phyloP scores from a whole-genome alignment of 2,329 filamentous ascomycete genomes.

The Bipolaris sorokiniana region DNA sequence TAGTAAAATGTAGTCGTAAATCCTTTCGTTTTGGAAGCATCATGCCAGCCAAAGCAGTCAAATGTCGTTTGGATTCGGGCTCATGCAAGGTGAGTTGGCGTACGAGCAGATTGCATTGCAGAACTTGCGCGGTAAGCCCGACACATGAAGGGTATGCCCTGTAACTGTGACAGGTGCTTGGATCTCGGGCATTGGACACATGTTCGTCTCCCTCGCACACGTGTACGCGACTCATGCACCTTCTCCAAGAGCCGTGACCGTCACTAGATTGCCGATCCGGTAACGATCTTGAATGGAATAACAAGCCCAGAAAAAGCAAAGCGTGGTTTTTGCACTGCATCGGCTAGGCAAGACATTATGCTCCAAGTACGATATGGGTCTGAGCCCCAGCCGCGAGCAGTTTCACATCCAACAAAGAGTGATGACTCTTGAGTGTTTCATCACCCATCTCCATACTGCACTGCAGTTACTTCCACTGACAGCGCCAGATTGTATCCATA shows the following conservation, averaged over 20 bases:
- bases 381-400: conserved; percentile 2
- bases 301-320: not conserved
- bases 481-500: not conserved
- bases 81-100: conserved; percentile 17
- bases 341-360: not conserved
- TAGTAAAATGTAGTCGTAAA: not conserved
- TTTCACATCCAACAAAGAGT: conserved; percentile 1
- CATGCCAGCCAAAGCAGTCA: not conserved
- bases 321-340: not conserved
- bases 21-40: conserved; percentile 2
- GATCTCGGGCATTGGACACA: conserved; percentile 20
- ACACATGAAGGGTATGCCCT: conserved; percentile 3
- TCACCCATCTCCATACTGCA: conserved; percentile 1
- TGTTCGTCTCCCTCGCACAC: conserved; percentile 16
- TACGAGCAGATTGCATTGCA: conserved; percentile 7
- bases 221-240: conserved; percentile 13
- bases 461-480: not conserved
- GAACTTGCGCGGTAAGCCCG: conserved; percentile 12
- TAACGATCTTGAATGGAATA: not conserved
- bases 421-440: not conserved
- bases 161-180: conserved; percentile 4
- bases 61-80: not conserved
- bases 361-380: not conserved
- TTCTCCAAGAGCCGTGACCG: conserved; percentile 7
- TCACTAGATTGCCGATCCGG: not conserved